Conservation (phyloP, 1,139 yeast species). For the Suhomyces terraborum region DNA sequence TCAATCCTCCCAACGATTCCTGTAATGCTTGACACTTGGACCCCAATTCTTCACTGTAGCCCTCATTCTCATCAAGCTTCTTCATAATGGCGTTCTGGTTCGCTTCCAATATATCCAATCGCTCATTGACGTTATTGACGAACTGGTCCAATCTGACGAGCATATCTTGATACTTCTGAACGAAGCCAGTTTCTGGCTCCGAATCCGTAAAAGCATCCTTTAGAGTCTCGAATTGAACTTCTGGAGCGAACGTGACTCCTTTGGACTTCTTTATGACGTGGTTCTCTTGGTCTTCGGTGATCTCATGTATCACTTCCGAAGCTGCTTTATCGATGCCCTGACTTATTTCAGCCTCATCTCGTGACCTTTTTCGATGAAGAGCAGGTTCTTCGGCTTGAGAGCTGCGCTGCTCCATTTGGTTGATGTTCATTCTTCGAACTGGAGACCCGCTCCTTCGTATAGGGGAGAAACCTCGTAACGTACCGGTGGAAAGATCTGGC, state of each 20-base stretch:
- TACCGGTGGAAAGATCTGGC: constrained; percentile 7
- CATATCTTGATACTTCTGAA: constrained; percentile 11
- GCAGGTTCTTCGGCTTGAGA: background rate
- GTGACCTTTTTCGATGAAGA: background rate
- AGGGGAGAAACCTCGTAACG: constrained; percentile 30
- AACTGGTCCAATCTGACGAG: constrained; percentile 10
- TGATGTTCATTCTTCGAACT: constrained; percentile 32
- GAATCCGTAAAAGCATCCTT: background rate
- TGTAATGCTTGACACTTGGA: constrained; percentile 7
- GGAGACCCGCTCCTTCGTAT: constrained; percentile 43
- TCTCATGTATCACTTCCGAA: constrained; percentile 5
- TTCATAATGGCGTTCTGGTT: constrained; percentile 19
- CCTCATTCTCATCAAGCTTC: constrained; percentile 14
- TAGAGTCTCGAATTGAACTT: background rate
- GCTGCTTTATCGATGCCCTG: constrained; percentile 7
- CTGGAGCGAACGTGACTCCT: constrained; percentile 19
- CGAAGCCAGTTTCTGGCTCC: background rate
- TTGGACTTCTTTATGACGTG: constrained; percentile 13
- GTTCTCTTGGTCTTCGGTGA: constrained; percentile 5
- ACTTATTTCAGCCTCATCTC: constrained; percentile 9
- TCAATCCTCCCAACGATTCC: constrained; percentile 4
- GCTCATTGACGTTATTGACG: constrained; percentile 8
- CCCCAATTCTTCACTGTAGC: constrained; percentile 4
- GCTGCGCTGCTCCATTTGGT: constrained; percentile 29
- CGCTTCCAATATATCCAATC: constrained; percentile 16